Percentiles rank a stretch among this genome's conserved stretches.
Evolutionary conservation across 176 grass and related monocot genomes (phyloP).

Genomic region (Musa acuminata): DNA sequence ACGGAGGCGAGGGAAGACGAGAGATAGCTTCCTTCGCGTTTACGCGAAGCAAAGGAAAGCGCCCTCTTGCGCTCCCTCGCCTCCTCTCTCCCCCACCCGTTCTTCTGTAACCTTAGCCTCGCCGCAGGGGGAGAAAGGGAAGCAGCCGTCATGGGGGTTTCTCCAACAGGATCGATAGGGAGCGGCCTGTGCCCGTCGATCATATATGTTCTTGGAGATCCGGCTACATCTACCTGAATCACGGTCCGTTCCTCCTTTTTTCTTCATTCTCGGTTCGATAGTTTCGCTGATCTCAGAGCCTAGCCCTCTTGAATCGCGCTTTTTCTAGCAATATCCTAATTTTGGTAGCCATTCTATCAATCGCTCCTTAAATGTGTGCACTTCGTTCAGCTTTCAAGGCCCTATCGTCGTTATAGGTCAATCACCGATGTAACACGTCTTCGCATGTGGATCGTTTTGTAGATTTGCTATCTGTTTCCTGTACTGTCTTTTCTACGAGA

Average conservation of each 20-base stretch:
- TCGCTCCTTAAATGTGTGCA: too few species aligned
- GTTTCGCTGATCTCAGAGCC: not conserved
- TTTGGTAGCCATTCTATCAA: not conserved
- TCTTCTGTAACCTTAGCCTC: not conserved
- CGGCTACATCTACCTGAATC: constrained; percentile 65
- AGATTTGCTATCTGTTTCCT: too few species aligned
- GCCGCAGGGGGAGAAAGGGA: not conserved
- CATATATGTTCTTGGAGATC: constrained; percentile 77
- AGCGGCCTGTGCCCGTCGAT: constrained; percentile 43
- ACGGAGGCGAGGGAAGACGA: not conserved
- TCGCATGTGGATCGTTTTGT: too few species aligned
- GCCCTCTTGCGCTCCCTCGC: not conserved
- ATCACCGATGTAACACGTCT: too few species aligned
- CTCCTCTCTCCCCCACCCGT: not conserved
- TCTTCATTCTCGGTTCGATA: not conserved
- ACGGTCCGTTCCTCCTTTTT: constrained; percentile 26
- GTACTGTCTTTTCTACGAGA: too few species aligned
- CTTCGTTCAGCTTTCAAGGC: not conserved
- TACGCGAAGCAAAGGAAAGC: not conserved
- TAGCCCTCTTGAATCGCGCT: not conserved
- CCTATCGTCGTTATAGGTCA: too few species aligned
- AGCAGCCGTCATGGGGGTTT: constrained; percentile 28
- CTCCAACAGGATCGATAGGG: constrained; percentile 52
- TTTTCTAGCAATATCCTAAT: not conserved
- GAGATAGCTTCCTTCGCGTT: not conserved